Evolutionary conservation across 257 asterid species (phyloP).

Genomic region (Solanum gandarillasii): DNA sequence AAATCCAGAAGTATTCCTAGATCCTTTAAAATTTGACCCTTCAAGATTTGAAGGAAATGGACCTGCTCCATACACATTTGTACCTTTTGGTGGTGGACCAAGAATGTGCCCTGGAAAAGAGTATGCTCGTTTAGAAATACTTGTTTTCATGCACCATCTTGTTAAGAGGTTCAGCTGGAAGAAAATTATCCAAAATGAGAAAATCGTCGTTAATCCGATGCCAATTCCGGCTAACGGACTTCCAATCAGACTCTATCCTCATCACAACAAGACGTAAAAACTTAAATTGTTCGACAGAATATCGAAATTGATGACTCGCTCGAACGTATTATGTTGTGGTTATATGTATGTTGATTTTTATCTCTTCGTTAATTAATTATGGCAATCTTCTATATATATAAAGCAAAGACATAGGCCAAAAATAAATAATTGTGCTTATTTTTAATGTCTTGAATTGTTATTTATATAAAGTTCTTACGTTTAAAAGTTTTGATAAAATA

Average conservation of each 20-base stretch:
- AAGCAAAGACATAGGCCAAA: background rate
- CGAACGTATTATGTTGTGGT: background rate
- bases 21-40: constrained; percentile 6
- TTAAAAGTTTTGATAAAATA: no score
- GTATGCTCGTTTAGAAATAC: constrained; percentile 42
- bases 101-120: constrained; percentile 58
- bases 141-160: constrained; percentile 44
- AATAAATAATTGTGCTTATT: background rate
- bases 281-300: background rate
- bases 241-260: constrained; percentile 29
- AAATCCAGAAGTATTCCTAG: constrained; percentile 30
- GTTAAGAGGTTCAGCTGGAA: constrained; percentile 38
- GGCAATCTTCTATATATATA: background rate
- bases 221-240: constrained; percentile 47
- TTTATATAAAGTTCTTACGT: no score
- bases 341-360: background rate
- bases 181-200: constrained; percentile 15
- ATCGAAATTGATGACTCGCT: background rate
- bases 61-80: constrained; percentile 50
- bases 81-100: constrained; percentile 57
- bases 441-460: background rate
- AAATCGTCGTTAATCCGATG: constrained; percentile 41
- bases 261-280: background rate
- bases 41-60: constrained; percentile 26
- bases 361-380: background rate